Base-by-base conservation (phyloP, 1,284 basidiomycete genomes). In the Volvariella surrecta region DNA sequence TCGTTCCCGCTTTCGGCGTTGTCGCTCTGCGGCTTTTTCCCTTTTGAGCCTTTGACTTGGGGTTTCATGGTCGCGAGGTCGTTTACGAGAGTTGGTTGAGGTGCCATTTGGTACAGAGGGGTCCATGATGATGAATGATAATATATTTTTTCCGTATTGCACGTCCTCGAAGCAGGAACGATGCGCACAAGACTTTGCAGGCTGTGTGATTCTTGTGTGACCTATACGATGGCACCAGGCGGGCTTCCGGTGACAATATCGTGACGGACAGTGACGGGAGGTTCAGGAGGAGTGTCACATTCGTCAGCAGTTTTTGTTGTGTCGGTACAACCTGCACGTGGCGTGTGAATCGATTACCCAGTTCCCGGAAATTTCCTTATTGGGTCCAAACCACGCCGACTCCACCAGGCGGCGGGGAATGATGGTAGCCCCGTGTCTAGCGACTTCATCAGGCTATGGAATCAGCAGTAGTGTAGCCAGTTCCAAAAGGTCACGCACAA, bases 1-100 rank as follows among this genome's bases (percentile, higher is more conserved):
- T 52, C 82, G 73, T 63, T 85, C 82, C 43, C 85, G 77, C 59
- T 88, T 88, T 49, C 82, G 61, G 37, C 85, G 73, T 58, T 88
- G 85, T 45, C 84, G 69, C 59, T 88, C 84, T 38, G 84, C 82
- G 0, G 85, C 84, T 59, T 88, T 88, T 68, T 83, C 82, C 49
- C 85, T 74, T 57, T 87, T 87, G 52, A 74, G 66, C 52, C 75
- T 67, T 62, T 85, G 81, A 45, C 70, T 71, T 20, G 76, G 72
- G 3, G 79, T 79, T 65, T 84, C 82, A 67, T 79, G 74, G 58
- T 84, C 82, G 51, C 81, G 68, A 32, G 71, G 63, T n/a, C 77
- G 69, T 57, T 77, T 81, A 49, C 76, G 68, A 15, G 65, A 58
- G 35, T 43, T 37, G 37, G 45, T 43, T 22, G 50, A 50, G 15